Base-by-base conservation (phyloP, 2,329 filamentous ascomycete genomes). In the Aspergillus clavatus region DNA sequence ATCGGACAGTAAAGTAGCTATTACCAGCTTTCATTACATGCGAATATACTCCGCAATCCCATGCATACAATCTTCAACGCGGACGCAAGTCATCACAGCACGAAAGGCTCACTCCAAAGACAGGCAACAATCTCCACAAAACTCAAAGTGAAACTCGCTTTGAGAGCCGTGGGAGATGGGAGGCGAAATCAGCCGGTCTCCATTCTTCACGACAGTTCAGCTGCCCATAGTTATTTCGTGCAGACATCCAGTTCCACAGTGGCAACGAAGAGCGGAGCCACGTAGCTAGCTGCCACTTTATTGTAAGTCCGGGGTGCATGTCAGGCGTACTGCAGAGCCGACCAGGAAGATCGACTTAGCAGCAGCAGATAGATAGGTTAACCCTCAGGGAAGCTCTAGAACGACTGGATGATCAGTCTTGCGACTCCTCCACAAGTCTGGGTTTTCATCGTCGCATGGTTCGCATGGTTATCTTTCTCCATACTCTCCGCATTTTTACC, bases 211-310 rank as follows among this genome's bases (percentile, higher is more conserved):
- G n/a, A n/a, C n/a, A n/a, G n/a, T n/a, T n/a, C n/a, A n/a, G n/a
- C 54, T 54, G 53, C 48, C 45, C 51, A 52, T 50, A n/a, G n/a
- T n/a, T n/a, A 48, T 49, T 52, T 43, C 51, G 44, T 54, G 52
- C 54, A 53, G 35, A 40, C 23, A 45, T 42, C 45, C 4, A 38
- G 48, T 57, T 52, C 54, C 53, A 57, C 54, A 43, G 44, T 16
- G 40, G 41, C 46, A 43, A 46, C 37, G 46, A 45, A 48, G 45
- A 46, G 48, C 31, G 29, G 43, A 51, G 53, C 52, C 54, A 57
- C 54, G 54, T 57, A 54, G 54, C 52, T 49, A 31, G 28, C 28
- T 16, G 28, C 16, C 31, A 19, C 14, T 35, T n/a, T n/a, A 28
- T n/a, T n/a, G 26, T 26, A 28, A 28, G 7, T 28, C 26, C 11